Percentiles rank a stretch among this genome's conserved stretches.
These are phyloP conservation scores for Camellia oleifera DNA, from an alignment of 179 eudicot species.

Conservation along the genomic window DNA sequence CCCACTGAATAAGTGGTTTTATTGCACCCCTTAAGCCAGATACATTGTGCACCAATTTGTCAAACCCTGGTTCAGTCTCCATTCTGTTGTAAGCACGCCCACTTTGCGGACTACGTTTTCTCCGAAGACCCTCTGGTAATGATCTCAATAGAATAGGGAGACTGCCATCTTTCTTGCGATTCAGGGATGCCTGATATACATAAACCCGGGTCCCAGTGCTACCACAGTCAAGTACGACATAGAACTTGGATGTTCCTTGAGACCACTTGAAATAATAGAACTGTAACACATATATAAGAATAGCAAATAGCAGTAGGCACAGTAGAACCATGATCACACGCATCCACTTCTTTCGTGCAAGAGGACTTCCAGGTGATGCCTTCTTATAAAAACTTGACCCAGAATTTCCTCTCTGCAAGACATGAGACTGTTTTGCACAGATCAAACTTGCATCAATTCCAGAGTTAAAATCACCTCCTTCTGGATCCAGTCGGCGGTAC, in stretches of 20 bases:
- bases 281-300: conserved; percentile 37
- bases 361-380: conserved; percentile 33
- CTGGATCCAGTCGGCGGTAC: conserved; percentile 62
- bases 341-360: conserved; percentile 49
- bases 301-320: conserved; percentile 54
- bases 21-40: conserved; percentile 74
- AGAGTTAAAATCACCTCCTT: conserved; percentile 40
- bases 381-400: conserved; percentile 76
- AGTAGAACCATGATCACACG: conserved; percentile 49
- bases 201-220: conserved; percentile 96
- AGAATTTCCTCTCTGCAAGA: conserved; percentile 42
- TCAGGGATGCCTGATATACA: conserved; percentile 71
- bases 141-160: conserved; percentile 78
- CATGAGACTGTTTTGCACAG: conserved; percentile 39
- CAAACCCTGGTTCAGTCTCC: conserved; percentile 99
- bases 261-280: conserved; percentile 56
- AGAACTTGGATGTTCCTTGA: conserved; percentile 58
- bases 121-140: conserved; percentile 51
- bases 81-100: conserved; percentile 94
- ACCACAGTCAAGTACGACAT: conserved; percentile 93
- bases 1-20: conserved; percentile 88
- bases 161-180: conserved; percentile 48
- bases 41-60: conserved; percentile 78
- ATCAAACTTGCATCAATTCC: conserved; percentile 30
- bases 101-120: conserved; percentile 54